These are phyloP conservation scores for Talaromyces liani DNA, from an alignment of 495 filamentous ascomycete species.

Conservation along the genomic window DNA sequence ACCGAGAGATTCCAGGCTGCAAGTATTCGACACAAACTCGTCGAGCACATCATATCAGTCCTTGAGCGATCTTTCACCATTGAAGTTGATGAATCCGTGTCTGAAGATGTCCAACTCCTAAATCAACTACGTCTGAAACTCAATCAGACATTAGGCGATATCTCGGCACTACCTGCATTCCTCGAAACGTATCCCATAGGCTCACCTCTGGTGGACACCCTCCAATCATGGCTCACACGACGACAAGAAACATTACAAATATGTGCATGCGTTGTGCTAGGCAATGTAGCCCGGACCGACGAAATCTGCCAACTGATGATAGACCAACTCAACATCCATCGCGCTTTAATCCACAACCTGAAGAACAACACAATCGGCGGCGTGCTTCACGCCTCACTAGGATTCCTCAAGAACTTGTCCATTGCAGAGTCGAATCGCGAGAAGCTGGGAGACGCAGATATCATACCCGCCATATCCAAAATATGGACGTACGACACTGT, in stretches of 20 bases:
- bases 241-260: constrained; percentile 54
- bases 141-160: constrained; percentile 53
- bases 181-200: constrained; percentile 40
- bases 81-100: constrained; percentile 19
- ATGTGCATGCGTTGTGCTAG: constrained; percentile 68
- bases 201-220: constrained; percentile 37
- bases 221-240: constrained; percentile 47
- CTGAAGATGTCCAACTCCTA: constrained; percentile 44
- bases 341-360: constrained; percentile 47
- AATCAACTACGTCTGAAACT: constrained; percentile 47
- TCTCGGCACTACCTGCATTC: constrained; percentile 54
- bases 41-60: constrained; percentile 24
- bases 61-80: constrained; percentile 25
- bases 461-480: constrained; percentile 46
- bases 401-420: constrained; percentile 76
- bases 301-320: constrained; percentile 53
- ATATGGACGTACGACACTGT: constrained; percentile 55
- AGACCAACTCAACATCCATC: constrained; percentile 42
- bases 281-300: constrained; percentile 71
- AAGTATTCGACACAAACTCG: constrained; percentile 29
- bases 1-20: constrained; percentile 33
- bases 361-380: constrained; percentile 35
- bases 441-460: constrained; percentile 45
- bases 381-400: constrained; percentile 57
- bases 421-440: constrained; percentile 58